Base-by-base conservation (phyloP, 257 asterid genomes). In the Przewalskia tangutica region DNA sequence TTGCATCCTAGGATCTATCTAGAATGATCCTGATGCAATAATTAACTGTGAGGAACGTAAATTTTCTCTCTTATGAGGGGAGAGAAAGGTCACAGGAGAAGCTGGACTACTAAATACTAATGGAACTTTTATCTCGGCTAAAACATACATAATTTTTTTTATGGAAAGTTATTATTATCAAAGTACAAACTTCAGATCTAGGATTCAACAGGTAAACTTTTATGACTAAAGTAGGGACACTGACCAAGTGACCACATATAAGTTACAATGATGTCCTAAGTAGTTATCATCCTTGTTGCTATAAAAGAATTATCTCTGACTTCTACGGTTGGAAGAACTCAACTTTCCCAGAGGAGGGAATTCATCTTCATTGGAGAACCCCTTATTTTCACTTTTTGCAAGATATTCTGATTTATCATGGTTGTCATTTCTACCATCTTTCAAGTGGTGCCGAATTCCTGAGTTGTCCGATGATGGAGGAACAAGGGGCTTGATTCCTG, bases 331-430 rank as follows among this genome's bases (percentile, higher is more conserved):
- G 23, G 83, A 65, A 65, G 78, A 65, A 18, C 13, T 51, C 14
- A 16, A 17, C 27, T 81, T 83, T 16, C 83, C 81, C 16, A 79
- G 81, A 6, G 86, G 86, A 50, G 84, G 77, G 20, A 81, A 84
- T 0, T 81, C 87, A 5, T 77, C 81, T 34, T 76, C 67, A 71
- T 27, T 16, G 51, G 66, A 38, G 12, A 34, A 50, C 13, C 40
- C 27, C 66, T 59, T 18, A 2, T 63, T 58, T 18, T 16, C 77
- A 81, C 23, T 64, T 10, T 81, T 27, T 8, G 68, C 73, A 59
- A 6, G 4, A 67, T 18, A 5, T 53, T 27, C 79, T 5, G 6
- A 17, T 56, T 56, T 38, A 38, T 38, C 42, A 38, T 38, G 62
- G 17, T 44, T 76, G 34, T 6, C 65, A 12, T 7, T 59, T 34